Evolutionary conservation across 139 green algal genomes (phyloP).

Genomic region (Picochlorum sp.): DNA sequence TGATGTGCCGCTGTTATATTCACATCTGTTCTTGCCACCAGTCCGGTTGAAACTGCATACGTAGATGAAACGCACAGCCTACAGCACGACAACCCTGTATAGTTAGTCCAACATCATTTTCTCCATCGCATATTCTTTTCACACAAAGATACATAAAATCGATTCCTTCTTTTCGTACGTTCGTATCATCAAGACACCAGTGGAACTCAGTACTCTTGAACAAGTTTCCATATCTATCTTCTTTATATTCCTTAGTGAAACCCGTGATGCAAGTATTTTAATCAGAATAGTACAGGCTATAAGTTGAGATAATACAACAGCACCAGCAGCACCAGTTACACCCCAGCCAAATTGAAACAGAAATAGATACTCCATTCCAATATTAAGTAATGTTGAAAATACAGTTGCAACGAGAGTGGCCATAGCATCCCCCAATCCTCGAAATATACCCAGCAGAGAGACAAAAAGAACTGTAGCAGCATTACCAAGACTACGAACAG

Average conservation of each 20-base stretch:
- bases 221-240: background rate
- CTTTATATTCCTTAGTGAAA: background rate
- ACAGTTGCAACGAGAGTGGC: conserved; percentile 29
- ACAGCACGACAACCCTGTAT: too few species aligned
- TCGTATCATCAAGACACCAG: conserved; percentile 51
- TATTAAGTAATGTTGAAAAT: conserved; percentile 19
- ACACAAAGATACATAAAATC: too few species aligned
- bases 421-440: conserved; percentile 31
- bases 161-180: too few species aligned
- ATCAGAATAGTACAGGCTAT: background rate
- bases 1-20: conserved; percentile 48
- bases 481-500: conserved; percentile 40
- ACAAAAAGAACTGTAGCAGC: conserved; percentile 33
- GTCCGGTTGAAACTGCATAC: conserved; percentile 45
- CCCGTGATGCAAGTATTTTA: background rate
- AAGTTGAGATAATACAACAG: conserved; percentile 48
- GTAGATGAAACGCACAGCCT: conserved; percentile 35
- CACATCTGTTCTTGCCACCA: conserved; percentile 32
- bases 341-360: conserved; percentile 56
- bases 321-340: conserved; percentile 49
- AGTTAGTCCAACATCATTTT: too few species aligned
- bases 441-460: conserved; percentile 43
- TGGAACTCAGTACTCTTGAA: conserved; percentile 1
- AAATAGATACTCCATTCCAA: conserved; percentile 43
- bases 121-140: too few species aligned